Conservation (phyloP, 768 basidiomycete species). For the Tephrocybe sp. region DNA sequence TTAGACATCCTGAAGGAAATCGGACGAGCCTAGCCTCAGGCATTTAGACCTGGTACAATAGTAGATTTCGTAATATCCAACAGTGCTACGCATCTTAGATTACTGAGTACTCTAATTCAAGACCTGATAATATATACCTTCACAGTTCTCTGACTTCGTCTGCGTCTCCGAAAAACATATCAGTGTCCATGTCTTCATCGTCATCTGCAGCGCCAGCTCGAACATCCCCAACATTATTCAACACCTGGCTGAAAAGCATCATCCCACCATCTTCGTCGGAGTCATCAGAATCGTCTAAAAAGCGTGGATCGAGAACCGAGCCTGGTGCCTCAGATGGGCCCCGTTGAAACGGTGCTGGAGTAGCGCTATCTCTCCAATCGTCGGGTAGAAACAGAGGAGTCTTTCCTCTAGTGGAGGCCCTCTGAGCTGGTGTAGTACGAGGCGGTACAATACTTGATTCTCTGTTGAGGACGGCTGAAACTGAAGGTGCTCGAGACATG, state of each 20-base stretch:
- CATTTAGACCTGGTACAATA: conserved; percentile 2
- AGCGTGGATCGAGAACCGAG: conserved; percentile 21
- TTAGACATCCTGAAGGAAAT: conserved; percentile 77
- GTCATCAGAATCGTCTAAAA: conserved; percentile 28
- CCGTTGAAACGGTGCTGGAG: conserved; percentile 31
- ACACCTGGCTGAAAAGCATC: conserved; percentile 73
- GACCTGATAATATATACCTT: conserved; percentile 18
- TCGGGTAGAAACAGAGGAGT: conserved; percentile 81
- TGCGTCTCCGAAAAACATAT: conserved; percentile 77
- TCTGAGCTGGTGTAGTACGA: conserved; percentile 21
- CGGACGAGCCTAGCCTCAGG: conserved; percentile 53
- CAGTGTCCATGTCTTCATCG: conserved; percentile 74
- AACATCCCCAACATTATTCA: conserved; percentile 55
- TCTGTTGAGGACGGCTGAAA: conserved; percentile 19
- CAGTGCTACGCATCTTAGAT: conserved; percentile 2
- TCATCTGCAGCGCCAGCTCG: conserved; percentile 63
- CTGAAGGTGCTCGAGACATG: conserved; percentile 25
- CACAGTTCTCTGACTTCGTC: conserved; percentile 68
- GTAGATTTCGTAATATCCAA: background rate
- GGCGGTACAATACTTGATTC: conserved; percentile 32
- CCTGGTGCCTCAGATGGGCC: conserved; percentile 22
- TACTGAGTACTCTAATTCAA: too few species aligned
- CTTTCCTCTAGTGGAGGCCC: conserved; percentile 29
- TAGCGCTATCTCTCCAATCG: conserved; percentile 36
- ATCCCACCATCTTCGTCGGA: conserved; percentile 49